Percentiles rank a stretch among this genome's conserved stretches.
These are phyloP conservation scores for Ceratobasidium sp. DNA, from an alignment of 1,284 basidiomycete genomes.

Conservation along the genomic window DNA sequence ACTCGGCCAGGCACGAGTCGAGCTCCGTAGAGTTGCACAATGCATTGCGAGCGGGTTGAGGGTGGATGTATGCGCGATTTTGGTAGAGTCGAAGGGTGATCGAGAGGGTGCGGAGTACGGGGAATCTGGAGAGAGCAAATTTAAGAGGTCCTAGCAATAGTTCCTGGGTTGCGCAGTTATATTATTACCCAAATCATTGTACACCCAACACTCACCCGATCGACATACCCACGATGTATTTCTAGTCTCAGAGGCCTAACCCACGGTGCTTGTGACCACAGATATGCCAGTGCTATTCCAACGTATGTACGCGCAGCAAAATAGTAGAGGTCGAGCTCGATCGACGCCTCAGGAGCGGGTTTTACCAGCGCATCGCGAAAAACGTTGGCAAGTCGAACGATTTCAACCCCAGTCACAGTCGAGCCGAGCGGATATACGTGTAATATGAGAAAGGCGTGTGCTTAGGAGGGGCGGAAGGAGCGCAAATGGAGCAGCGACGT, in stretches of 20 bases:
- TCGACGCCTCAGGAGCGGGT: not conserved
- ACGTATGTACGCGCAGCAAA: not conserved
- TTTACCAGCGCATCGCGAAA: not conserved
- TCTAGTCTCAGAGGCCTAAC: constrained; percentile 21
- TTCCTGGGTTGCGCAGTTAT: not conserved
- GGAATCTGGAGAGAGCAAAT: not conserved
- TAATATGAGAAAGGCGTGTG: not conserved
- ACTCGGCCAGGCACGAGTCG: not conserved
- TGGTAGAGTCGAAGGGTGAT: not conserved
- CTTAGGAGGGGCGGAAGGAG: not conserved
- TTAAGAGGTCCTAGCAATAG: not conserved
- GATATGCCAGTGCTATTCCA: not conserved
- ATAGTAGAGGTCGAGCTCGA: not conserved
- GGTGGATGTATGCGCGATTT: not conserved
- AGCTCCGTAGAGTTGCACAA: not conserved
- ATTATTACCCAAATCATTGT: not conserved
- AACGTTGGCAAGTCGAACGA: not conserved
- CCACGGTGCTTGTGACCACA: not conserved
- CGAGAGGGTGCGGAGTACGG: constrained; percentile 3
- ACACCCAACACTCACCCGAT: not conserved
- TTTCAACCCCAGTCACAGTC: not conserved
- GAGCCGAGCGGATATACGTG: not conserved
- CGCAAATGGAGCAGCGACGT: not conserved
- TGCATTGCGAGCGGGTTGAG: not conserved
- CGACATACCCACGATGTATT: not conserved